Evolutionary conservation across 441 rosid species (phyloP).

Genomic region (Hypseocharis bilobata): DNA sequence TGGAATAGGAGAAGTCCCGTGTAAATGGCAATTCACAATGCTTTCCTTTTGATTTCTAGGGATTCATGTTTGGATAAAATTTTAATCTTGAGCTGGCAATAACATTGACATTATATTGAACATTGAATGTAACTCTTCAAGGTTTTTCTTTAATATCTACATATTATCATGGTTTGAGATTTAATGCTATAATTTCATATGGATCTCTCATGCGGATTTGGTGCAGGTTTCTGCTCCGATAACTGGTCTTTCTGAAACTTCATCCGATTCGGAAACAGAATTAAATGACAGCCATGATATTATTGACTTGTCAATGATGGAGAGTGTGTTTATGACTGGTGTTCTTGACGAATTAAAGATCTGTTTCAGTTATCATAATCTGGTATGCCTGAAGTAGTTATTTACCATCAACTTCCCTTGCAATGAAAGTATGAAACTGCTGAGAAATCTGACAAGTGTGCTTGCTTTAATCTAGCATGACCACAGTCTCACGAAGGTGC

Average conservation of each 20-base stretch:
- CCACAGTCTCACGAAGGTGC: conserved; percentile 56
- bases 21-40: background rate
- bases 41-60: background rate
- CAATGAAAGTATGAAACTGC: conserved; percentile 16
- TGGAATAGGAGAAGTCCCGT: background rate
- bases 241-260: conserved; percentile 73
- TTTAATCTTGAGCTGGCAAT: background rate
- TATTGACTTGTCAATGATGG: conserved; percentile 40
- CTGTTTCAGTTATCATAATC: conserved; percentile 54
- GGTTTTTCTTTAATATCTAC: background rate
- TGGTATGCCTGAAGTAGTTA: conserved; percentile 36
- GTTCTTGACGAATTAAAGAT: conserved; percentile 88
- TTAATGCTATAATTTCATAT: background rate
- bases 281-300: conserved; percentile 30
- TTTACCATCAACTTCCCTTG: conserved; percentile 19
- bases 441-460: conserved; percentile 28
- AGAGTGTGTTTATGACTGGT: conserved; percentile 69
- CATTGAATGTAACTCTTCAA: background rate
- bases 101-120: background rate
- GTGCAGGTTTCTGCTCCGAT: conserved; percentile 79
- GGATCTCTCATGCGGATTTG: conserved; percentile 13
- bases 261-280: conserved; percentile 75
- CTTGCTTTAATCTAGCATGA: conserved; percentile 43
- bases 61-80: background rate
- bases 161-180: background rate